Conservation (phyloP, 2,329 filamentous ascomycete species). For the Cladobotryum protrusum region DNA sequence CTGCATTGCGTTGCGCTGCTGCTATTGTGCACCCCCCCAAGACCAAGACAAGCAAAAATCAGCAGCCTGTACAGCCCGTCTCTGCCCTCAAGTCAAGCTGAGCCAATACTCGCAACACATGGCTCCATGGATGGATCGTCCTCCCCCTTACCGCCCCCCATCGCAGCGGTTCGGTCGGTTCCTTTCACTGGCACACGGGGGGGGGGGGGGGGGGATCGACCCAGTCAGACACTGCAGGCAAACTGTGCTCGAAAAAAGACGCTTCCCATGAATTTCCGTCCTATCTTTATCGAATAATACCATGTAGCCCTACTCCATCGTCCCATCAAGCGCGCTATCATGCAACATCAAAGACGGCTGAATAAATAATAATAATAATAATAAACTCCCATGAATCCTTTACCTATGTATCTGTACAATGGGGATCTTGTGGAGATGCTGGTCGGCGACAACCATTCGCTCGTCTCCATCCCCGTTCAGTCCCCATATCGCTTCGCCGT, state of each 20-base stretch:
- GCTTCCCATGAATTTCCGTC: constrained; percentile 13
- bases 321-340: constrained; percentile 12
- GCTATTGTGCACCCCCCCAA: no score
- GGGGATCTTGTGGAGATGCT: background rate
- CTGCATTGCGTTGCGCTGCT: no score
- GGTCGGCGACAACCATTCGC: constrained; percentile 1
- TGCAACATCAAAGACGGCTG: background rate
- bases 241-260: background rate
- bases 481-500: background rate
- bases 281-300: background rate
- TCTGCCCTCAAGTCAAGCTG: no score
- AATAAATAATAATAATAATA: constrained; percentile 1
- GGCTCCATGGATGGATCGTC: no score
- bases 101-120: no score
- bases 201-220: no score
- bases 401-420: constrained; percentile 15
- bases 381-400: constrained; percentile 7
- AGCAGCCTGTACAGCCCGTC: no score
- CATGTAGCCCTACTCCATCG: constrained; percentile 9
- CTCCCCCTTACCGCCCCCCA: no score
- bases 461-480: background rate
- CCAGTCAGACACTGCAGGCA: no score
- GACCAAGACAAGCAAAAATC: no score
- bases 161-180: no score
- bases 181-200: no score